Evolutionary conservation across 2,329 filamentous ascomycete genomes (phyloP).

Genomic region (Penicillium sp.): DNA sequence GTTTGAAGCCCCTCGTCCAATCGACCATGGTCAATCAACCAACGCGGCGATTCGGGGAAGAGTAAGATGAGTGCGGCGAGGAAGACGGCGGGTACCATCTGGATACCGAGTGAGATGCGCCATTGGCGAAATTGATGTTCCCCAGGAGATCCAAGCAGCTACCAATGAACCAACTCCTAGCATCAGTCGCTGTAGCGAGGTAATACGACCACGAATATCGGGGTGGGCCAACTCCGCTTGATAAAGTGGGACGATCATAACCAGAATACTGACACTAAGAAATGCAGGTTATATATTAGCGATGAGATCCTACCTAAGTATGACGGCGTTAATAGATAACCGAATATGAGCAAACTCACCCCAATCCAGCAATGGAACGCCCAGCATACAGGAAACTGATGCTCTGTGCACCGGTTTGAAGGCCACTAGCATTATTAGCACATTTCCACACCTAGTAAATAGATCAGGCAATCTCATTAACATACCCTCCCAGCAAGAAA

Average conservation of each 20-base stretch:
- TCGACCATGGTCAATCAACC: conserved; percentile 74
- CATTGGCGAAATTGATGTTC: conserved; percentile 63
- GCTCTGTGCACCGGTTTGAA: conserved; percentile 71
- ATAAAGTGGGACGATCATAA: conserved; percentile 72
- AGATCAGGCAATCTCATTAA: not conserved
- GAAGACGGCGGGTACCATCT: conserved; percentile 70
- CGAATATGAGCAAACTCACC: conserved; percentile 31
- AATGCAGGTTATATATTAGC: not conserved
- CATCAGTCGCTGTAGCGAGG: conserved; percentile 81
- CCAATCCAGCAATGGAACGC: conserved; percentile 66
- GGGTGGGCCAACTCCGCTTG: conserved; percentile 82
- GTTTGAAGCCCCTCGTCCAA: conserved; percentile 68
- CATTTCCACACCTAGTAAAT: not conserved
- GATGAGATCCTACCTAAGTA: not conserved
- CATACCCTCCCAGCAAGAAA: conserved; percentile 70
- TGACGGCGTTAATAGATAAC: too few species aligned
- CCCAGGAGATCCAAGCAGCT: conserved; percentile 76
- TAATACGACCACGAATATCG: conserved; percentile 74
- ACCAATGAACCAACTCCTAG: conserved; percentile 73
- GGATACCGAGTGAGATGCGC: conserved; percentile 69
- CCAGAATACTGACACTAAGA: conserved; percentile 61
- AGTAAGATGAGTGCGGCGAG: conserved; percentile 68
- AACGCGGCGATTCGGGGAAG: conserved; percentile 74
- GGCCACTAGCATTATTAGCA: conserved; percentile 36
- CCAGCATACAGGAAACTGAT: conserved; percentile 71